These are phyloP conservation scores for Blastobotrys serpentis DNA, from an alignment of 1,139 yeast species.

Conservation along the genomic window DNA sequence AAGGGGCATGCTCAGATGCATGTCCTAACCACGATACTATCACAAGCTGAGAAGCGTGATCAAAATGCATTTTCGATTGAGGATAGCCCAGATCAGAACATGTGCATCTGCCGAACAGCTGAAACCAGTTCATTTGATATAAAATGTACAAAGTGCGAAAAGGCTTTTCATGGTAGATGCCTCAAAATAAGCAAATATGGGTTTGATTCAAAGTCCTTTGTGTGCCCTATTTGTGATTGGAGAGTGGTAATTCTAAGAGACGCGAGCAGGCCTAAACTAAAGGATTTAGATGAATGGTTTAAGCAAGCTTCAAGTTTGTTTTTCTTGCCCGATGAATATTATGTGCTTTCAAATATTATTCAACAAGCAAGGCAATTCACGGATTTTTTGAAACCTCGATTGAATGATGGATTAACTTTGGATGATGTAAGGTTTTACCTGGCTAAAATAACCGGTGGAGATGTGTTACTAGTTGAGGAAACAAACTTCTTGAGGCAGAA, in stretches of 20 bases:
- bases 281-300: slow-evolving; percentile 37
- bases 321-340: slow-evolving; percentile 33
- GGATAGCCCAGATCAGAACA: slow-evolving; percentile 39
- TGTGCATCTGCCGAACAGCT: slow-evolving; percentile 65
- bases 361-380: slow-evolving; percentile 33
- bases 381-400: slow-evolving; percentile 26
- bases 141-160: slow-evolving; percentile 74
- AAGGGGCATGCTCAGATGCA: slow-evolving; percentile 39
- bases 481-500: slow-evolving; percentile 34
- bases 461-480: slow-evolving; percentile 36
- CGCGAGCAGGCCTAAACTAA: slow-evolving; percentile 38
- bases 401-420: slow-evolving; percentile 23
- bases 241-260: slow-evolving; percentile 38
- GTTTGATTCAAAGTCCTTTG: slow-evolving; percentile 40
- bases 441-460: slow-evolving; percentile 48
- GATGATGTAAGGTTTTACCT: slow-evolving; percentile 44
- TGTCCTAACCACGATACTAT: slow-evolving; percentile 37
- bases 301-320: slow-evolving; percentile 29
- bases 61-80: slow-evolving; percentile 43
- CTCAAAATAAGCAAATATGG: slow-evolving; percentile 43
- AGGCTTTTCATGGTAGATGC: slow-evolving; percentile 78
- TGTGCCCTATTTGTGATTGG: slow-evolving; percentile 68
- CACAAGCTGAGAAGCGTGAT: slow-evolving; percentile 39
- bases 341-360: slow-evolving; percentile 38
- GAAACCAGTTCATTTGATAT: slow-evolving; percentile 68